A percentile compares a stretch with the other conserved stretches of the same genome.
Conservation (phyloP, 805 yeast genomes). For the Teunomyces stri region DNA sequence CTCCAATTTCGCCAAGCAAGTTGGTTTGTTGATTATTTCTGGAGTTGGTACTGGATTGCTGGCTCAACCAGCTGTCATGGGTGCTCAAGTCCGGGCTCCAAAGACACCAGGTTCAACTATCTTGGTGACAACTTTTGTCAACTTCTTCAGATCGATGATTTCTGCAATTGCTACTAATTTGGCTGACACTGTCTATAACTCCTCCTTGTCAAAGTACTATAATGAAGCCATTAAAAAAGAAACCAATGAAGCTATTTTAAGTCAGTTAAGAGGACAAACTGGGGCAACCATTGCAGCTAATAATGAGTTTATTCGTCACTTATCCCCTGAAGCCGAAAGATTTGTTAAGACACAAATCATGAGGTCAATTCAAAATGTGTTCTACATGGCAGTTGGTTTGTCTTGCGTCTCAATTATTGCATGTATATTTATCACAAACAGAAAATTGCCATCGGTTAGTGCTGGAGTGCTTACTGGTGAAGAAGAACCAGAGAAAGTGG, state of each 20-base stretch:
- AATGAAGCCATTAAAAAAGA: slow-evolving; percentile 6
- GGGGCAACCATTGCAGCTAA: slow-evolving; percentile 13
- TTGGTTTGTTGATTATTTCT: slow-evolving; percentile 45
- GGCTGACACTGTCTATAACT: slow-evolving; percentile 40
- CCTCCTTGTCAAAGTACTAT: slow-evolving; percentile 17
- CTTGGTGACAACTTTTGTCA: slow-evolving; percentile 44
- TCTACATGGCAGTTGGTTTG: slow-evolving; percentile 38
- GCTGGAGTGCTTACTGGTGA: background rate
- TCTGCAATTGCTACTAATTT: slow-evolving; percentile 45
- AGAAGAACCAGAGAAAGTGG: background rate
- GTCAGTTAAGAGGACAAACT: slow-evolving; percentile 17
- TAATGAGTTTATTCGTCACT: slow-evolving; percentile 11
- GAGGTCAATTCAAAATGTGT: slow-evolving; percentile 38
- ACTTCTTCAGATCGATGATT: slow-evolving; percentile 45
- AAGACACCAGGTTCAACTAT: slow-evolving; percentile 49
- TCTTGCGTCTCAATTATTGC: slow-evolving; percentile 28
- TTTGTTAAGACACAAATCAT: slow-evolving; percentile 33
- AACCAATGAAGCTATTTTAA: slow-evolving; percentile 11
- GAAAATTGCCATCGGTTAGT: slow-evolving; percentile 32
- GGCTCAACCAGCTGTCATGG: slow-evolving; percentile 44
- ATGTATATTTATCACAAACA: slow-evolving; percentile 37
- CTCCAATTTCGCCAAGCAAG: slow-evolving; percentile 32
- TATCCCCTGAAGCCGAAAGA: slow-evolving; percentile 20
- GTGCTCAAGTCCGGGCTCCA: slow-evolving; percentile 51
- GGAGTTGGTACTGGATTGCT: slow-evolving; percentile 50